Base-by-base conservation (phyloP, 2,329 filamentous ascomycete genomes). In the Ceratocystis destructans region DNA sequence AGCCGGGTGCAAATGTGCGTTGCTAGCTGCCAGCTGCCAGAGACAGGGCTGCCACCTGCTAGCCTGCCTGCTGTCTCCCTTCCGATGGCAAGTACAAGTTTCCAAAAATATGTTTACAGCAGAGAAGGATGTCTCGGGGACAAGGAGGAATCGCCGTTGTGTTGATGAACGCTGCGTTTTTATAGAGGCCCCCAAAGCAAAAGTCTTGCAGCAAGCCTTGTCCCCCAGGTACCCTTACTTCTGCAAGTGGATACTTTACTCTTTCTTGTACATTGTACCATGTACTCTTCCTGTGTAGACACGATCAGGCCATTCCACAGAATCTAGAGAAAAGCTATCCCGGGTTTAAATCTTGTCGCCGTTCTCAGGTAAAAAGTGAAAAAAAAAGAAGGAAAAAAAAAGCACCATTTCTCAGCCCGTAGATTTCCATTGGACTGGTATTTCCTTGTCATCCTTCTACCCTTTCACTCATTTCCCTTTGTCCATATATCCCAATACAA, bases 301-400 rank as follows among this genome's bases (percentile, higher is more conserved):
- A 53, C 48, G 22, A 53, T 53, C 48, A 53, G 48, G 25, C 48
- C 48, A 53, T 53, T 53, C 48, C 17, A 25, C 46, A 50, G n/a
- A 50, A 25, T 25, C 20, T 22, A 25, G 4, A 20, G 8, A 28
- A 12, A 22, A 57, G 22, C 20, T 41, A 12, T 41, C 37, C 37
- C 53, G 53, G 28, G 28, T 33, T 59, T 37, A 59, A 59, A 25
- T 59, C 28, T 59, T 59, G 53, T 59, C 28, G 53, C 53, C 53
- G 53, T 37, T 59, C 28, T 17, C 28, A 33, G 6, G 25, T 2
- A 20, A 59, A 59, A 62, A 64, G 48, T 7, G n/a, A 22, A n/a
- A 6, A 50, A 50, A 33, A 37, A 8, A 37, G 0, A 10, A 37
- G 8, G 8, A 8, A 0, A 12, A 37, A n/a, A 37, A 41, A 41